Base-by-base conservation (phyloP, 1,139 yeast species). In the Tardiomyces blankii region DNA sequence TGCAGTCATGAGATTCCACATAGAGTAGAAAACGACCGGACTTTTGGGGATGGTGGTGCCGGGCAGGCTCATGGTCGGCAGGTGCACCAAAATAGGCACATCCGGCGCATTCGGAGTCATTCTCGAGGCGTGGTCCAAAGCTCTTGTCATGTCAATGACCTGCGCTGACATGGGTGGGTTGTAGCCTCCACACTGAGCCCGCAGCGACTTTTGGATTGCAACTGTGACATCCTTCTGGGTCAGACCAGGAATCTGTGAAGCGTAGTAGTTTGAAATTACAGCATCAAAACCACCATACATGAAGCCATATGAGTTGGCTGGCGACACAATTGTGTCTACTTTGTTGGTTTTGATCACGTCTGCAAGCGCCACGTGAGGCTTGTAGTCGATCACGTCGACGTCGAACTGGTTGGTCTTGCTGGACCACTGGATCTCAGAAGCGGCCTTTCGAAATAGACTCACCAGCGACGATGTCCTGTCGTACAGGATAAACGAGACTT, bases 221-320 rank as follows among this genome's bases (percentile, higher is more conserved):
- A 30, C n/a, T 1, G 54, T 49, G 13, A 48, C 42, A 12, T 40
- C 44, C 33, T 35, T 39, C 2, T 55, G 57, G 19, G 50, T 42
- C 32, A 28, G 13, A 7, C 43, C 40, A 2, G 38, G 27, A 35
- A 44, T 38, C 23, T 33, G 46, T 1, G 63, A 60, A 23, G 65
- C 62, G 51, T 67, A 71, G 47, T 63, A 62, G 8, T 58, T 47
- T 13, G 69, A 65, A 18, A 75, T 51, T 0, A 69, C 72, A 30
- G 63, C 53, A 56, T 75, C 80, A 51, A 75, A 70, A 1, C 80
- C 79, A 2, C 80, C 80, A 4, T 74, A 74, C 51, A 75, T 59
- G 42, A 61, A 66, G 1, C 78, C 80, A 44, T 68, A 63, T 1
- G 77, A 72, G 51, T 75, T 75, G 0, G 79, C 79, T 0, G 80